A percentile compares a stretch with the other conserved stretches of the same genome.
phyloP scores from a whole-genome alignment of 2,329 filamentous ascomycete genomes.

The Phoma herbarum region DNA sequence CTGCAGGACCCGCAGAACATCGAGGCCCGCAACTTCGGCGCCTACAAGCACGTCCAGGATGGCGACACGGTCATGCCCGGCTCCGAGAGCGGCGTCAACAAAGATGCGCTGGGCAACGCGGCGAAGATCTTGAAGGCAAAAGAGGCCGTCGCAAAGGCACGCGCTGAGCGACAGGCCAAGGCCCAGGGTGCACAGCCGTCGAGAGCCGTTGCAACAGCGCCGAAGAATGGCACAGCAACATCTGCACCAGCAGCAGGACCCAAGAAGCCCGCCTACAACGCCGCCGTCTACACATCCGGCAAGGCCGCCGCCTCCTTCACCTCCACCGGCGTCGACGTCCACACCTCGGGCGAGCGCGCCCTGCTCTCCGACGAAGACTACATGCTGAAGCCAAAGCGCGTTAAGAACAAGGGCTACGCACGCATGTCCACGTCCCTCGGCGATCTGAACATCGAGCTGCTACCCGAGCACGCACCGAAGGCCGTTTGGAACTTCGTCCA shows the following conservation, averaged over 20 bases:
- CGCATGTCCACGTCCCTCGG: conserved; percentile 88
- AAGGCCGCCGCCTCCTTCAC: conserved; percentile 93
- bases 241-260: conserved; percentile 38
- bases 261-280: conserved; percentile 70
- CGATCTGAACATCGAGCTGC: conserved; percentile 85
- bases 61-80: conserved; percentile 80
- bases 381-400: conserved; percentile 88
- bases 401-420: conserved; percentile 91
- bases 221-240: conserved; percentile 34
- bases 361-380: conserved; percentile 93
- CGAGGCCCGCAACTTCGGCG: conserved; percentile 79
- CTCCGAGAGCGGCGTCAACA: conserved; percentile 76
- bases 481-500: conserved; percentile 98
- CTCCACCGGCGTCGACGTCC: conserved; percentile 89
- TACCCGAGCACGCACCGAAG: conserved; percentile 88
- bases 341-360: conserved; percentile 87
- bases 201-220: conserved; percentile 29
- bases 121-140: conserved; percentile 90
- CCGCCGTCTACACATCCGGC: conserved; percentile 89
- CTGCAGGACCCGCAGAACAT: conserved; percentile 95
- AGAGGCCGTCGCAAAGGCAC: conserved; percentile 89
- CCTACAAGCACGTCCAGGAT: conserved; percentile 89
- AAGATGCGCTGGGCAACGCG: conserved; percentile 77
- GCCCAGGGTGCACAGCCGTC: conserved; percentile 39
- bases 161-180: conserved; percentile 69